These are phyloP conservation scores for Penicillium aurantiogriseum DNA, from an alignment of 2,329 filamentous ascomycete genomes.

Conservation along the genomic window DNA sequence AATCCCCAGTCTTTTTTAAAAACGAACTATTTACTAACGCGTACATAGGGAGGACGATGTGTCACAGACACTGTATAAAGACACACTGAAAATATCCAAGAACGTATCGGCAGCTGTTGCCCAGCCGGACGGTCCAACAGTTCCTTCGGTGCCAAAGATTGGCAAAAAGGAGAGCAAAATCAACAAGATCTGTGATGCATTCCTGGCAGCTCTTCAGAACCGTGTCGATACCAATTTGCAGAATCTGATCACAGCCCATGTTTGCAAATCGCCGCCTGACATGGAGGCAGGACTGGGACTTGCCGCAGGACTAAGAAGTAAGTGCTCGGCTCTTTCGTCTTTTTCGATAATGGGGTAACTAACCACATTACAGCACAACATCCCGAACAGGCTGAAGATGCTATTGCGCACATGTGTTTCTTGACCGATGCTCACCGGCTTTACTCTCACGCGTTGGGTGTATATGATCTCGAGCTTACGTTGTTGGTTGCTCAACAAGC, in stretches of 20 bases:
- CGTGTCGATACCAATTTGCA: constrained; percentile 69
- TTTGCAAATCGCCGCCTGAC: constrained; percentile 89
- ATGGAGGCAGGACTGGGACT: constrained; percentile 79
- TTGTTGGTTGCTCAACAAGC: constrained; percentile 92
- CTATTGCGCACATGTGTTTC: constrained; percentile 96
- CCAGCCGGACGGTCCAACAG: constrained; percentile 23
- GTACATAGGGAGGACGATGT: constrained; percentile 75
- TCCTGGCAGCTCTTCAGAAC: constrained; percentile 65
- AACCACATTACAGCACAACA: constrained; percentile 52
- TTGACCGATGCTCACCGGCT: constrained; percentile 88
- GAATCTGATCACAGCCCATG: constrained; percentile 90
- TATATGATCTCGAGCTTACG: constrained; percentile 89
- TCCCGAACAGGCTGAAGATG: constrained; percentile 73
- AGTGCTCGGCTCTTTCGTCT: constrained; percentile 5
- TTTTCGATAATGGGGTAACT: constrained; percentile 3
- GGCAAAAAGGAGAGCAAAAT: constrained; percentile 59
- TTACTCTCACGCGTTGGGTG: constrained; percentile 83
- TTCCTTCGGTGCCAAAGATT: constrained; percentile 7
- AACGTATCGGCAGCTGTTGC: constrained; percentile 26
- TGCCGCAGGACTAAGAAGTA: constrained; percentile 67
- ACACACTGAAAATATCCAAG: constrained; percentile 62
- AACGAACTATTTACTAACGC: constrained; percentile 27
- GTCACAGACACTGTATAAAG: constrained; percentile 86
- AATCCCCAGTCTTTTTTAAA: background rate
- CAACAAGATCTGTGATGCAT: constrained; percentile 83